phyloP scores from a whole-genome alignment of 352 stramenopile genomes.

The Pythium vanterpoolii region DNA sequence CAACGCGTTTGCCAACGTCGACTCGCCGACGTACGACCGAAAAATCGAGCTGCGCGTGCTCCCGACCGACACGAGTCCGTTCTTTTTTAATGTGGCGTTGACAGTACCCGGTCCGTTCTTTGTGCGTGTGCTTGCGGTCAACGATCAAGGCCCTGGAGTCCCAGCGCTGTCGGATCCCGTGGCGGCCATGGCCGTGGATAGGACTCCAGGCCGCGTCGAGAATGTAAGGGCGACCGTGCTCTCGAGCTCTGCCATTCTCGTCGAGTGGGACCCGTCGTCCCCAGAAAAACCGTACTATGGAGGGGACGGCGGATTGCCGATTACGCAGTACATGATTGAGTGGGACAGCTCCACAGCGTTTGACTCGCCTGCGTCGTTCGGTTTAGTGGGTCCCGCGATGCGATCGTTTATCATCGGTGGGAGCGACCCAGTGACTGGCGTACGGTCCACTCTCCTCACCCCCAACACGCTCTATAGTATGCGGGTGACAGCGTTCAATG shows the following conservation, averaged over 20 bases:
- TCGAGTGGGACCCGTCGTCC: constrained; percentile 88
- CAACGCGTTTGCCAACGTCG: constrained; percentile 65
- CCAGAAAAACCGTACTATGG: constrained; percentile 84
- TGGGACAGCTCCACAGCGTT: constrained; percentile 91
- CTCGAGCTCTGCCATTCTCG: constrained; percentile 89
- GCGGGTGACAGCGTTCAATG: constrained; percentile 77
- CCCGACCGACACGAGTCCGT: constrained; percentile 43
- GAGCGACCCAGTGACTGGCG: constrained; percentile 91
- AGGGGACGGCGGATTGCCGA: constrained; percentile 88
- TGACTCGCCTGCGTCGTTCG: constrained; percentile 82
- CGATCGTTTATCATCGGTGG: constrained; percentile 89
- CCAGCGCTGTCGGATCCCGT: constrained; percentile 40
- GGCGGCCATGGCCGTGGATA: constrained; percentile 55
- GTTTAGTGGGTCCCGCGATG: constrained; percentile 41
- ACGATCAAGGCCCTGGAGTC: constrained; percentile 82
- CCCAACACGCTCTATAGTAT: constrained; percentile 76
- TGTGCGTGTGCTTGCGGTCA: constrained; percentile 90
- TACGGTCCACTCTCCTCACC: constrained; percentile 77
- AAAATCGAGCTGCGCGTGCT: constrained; percentile 39
- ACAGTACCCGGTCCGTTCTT: constrained; percentile 65
- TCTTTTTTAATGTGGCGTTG: constrained; percentile 92
- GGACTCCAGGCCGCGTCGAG: constrained; percentile 73
- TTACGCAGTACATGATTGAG: constrained; percentile 96
- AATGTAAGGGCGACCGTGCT: constrained; percentile 64
- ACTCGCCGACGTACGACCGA: constrained; percentile 65